phyloP scores from a whole-genome alignment of 305 asterid genomes.

The Solanum hybrid region DNA sequence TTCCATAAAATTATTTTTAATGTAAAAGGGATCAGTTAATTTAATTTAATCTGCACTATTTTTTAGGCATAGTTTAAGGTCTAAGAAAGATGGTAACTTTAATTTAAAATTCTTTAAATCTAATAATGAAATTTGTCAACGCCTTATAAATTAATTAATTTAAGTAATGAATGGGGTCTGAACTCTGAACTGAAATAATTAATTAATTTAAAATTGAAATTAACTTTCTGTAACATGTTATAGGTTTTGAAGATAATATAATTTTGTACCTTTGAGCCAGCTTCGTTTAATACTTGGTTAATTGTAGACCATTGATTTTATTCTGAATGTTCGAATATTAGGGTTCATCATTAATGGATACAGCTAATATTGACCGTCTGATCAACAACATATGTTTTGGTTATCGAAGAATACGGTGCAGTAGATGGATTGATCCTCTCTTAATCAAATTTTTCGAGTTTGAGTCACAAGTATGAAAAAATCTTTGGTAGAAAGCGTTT shows the following conservation, averaged over 20 bases:
- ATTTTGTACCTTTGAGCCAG: not conserved
- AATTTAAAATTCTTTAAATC: not conserved
- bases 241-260: not conserved
- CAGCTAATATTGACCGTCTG: not conserved
- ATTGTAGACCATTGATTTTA: not conserved
- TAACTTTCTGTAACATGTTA: not conserved
- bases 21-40: not conserved
- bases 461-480: not conserved
- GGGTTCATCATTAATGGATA: constrained; percentile 5
- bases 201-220: not conserved
- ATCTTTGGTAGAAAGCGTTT: accelerated
- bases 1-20: constrained; percentile 3
- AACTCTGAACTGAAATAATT: not conserved
- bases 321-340: constrained; percentile 1
- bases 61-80: constrained; percentile 32
- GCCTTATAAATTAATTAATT: not conserved
- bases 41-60: constrained; percentile 1
- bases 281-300: not conserved
- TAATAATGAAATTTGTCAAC: not conserved
- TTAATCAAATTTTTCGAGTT: not conserved
- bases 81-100: constrained; percentile 20
- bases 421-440: too few species aligned
- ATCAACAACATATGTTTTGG: not conserved
- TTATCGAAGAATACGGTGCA: not conserved
- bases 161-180: not conserved